Evolutionary conservation across 2,329 filamentous ascomycete species (phyloP).

Genomic region (Xenoacremonium recifei): DNA sequence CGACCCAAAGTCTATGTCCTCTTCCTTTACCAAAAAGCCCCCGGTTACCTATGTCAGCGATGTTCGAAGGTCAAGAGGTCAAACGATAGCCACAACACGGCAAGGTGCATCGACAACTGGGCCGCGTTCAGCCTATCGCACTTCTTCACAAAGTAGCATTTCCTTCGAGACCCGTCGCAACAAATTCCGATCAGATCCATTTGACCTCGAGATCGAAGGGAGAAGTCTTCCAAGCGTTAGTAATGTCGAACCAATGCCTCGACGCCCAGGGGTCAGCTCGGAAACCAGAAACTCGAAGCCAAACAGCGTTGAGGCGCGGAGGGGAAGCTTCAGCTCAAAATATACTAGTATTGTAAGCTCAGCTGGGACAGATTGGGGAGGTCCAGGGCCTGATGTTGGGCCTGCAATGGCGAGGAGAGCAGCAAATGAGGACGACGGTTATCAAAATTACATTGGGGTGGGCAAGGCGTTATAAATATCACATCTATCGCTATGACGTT

Average conservation of each 20-base stretch:
- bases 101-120: slow-evolving; percentile 26
- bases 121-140: slow-evolving; percentile 41
- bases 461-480: no score
- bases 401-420: slow-evolving; percentile 29
- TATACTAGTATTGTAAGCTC: slow-evolving; percentile 52
- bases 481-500: no score
- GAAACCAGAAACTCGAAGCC: slow-evolving; percentile 27
- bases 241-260: slow-evolving; percentile 19
- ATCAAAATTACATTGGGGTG: no score
- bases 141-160: slow-evolving; percentile 37
- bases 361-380: slow-evolving; percentile 41
- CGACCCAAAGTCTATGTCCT: slow-evolving; percentile 45
- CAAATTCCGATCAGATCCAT: slow-evolving; percentile 63
- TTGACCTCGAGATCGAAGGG: slow-evolving; percentile 55
- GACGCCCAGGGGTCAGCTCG: slow-evolving; percentile 21
- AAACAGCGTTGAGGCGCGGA: slow-evolving; percentile 46
- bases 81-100: slow-evolving; percentile 30
- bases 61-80: slow-evolving; percentile 48
- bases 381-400: slow-evolving; percentile 55
- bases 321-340: slow-evolving; percentile 36
- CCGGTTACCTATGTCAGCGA: slow-evolving; percentile 45
- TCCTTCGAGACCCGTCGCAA: slow-evolving; percentile 48
- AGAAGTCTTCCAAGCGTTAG: slow-evolving; percentile 14
- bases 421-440: no score
- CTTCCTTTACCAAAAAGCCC: slow-evolving; percentile 26